Conservation (phyloP, 208 protist genomes). For the Trypanosomatidae sp. region DNA sequence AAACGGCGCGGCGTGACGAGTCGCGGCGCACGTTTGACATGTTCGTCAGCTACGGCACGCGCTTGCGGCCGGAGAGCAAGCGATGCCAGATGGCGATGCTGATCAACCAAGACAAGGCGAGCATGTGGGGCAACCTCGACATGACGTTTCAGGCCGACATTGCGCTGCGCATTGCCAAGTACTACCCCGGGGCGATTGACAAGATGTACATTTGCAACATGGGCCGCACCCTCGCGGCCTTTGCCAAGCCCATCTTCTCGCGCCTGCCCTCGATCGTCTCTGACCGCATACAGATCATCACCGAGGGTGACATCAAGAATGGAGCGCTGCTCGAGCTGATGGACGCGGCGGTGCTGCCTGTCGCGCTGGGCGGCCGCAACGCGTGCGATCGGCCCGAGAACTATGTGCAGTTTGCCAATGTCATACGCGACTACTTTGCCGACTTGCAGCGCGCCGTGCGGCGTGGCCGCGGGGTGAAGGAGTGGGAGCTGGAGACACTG, state of each 20-base stretch:
- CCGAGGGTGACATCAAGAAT: conserved; percentile 31
- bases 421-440: conserved; percentile 17
- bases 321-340: conserved; percentile 41
- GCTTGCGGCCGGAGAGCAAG: conserved; percentile 36
- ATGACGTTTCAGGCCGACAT: conserved; percentile 64
- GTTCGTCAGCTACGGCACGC: conserved; percentile 59
- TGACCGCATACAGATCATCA: conserved; percentile 48
- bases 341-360: conserved; percentile 39
- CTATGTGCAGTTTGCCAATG: conserved; percentile 7
- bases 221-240: conserved; percentile 21
- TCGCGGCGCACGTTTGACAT: conserved; percentile 51
- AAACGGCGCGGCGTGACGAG: conserved; percentile 19
- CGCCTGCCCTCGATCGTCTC: conserved; percentile 49
- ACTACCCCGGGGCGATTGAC: conserved; percentile 50
- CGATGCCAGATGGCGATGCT: conserved; percentile 55
- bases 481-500: conserved; percentile 60
- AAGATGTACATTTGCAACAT: conserved; percentile 79
- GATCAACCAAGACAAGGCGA: conserved; percentile 61
- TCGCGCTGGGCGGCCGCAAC: conserved; percentile 44
- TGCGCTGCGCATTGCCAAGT: conserved; percentile 62
- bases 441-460: conserved; percentile 23
- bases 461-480: conserved; percentile 40
- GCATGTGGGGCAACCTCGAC: conserved; percentile 59
- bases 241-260: conserved; percentile 61
- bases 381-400: conserved; percentile 43